phyloP scores from a whole-genome alignment of 2,329 filamentous ascomycete species.

The Tolypocladium album region DNA sequence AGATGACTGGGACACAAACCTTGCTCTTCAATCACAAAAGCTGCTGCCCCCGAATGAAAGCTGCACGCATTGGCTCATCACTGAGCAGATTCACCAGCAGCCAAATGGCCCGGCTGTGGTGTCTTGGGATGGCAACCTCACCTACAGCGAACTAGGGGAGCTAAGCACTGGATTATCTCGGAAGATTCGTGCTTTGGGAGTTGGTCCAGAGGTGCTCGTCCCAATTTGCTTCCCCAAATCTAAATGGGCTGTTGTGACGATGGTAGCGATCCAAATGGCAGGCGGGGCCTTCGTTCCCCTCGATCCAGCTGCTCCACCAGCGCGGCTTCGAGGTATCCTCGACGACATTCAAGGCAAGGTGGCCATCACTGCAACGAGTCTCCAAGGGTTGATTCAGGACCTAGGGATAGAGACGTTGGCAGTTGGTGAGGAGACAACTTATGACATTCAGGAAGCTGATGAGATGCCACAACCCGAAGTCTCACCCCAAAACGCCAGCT shows the following conservation, averaged over 20 bases:
- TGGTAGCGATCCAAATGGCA: constrained; percentile 2
- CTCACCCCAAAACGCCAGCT: neutral
- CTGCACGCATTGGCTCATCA: constrained; percentile 5
- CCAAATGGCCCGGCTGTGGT: constrained; percentile 1
- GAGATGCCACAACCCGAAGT: neutral
- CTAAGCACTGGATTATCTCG: neutral
- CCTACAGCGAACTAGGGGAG: neutral
- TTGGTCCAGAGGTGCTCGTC: neutral
- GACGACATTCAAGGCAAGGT: neutral
- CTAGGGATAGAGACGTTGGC: neutral
- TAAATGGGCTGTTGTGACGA: constrained; percentile 3
- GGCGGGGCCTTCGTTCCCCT: constrained; percentile 8
- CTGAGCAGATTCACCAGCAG: neutral
- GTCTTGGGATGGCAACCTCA: constrained; percentile 6
- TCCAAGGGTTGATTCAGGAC: neutral
- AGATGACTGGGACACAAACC: neutral
- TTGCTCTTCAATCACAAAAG: neutral
- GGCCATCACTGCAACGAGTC: neutral
- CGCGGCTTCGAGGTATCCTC: neutral
- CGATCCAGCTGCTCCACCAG: neutral
- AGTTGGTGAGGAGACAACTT: neutral
- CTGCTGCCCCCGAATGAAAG: neutral
- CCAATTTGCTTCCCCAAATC: constrained; percentile 6
- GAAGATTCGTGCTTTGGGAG: neutral
- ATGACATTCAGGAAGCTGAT: neutral